A percentile compares a stretch with the other conserved stretches of the same genome.
Conservation (phyloP, 2,329 filamentous ascomycete species). For the Venturiaceae sp. region DNA sequence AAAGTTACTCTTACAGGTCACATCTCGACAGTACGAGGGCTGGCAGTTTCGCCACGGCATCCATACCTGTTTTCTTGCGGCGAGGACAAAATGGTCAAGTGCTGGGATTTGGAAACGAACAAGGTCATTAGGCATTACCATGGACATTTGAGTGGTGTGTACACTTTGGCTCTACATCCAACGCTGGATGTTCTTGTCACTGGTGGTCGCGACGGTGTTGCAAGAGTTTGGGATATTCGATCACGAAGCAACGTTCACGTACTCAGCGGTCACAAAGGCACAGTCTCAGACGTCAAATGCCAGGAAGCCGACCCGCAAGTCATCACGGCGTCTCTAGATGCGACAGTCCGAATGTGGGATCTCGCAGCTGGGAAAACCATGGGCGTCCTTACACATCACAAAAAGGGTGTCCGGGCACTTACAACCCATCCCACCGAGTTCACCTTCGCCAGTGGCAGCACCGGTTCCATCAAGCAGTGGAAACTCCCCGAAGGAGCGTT, state of each 20-base stretch:
- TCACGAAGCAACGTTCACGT: conserved; percentile 95
- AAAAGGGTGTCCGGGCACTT: conserved; percentile 85
- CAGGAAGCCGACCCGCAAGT: conserved; percentile 96
- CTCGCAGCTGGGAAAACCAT: conserved; percentile 92
- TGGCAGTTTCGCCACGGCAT: conserved; percentile 86
- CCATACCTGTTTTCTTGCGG: conserved; percentile 97
- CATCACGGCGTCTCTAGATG: conserved; percentile 86
- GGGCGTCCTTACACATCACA: conserved; percentile 94
- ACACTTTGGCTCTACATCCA: conserved; percentile 85
- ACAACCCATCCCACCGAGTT: conserved; percentile 85
- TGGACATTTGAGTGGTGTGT: conserved; percentile 91
- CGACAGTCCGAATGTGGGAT: conserved; percentile 88
- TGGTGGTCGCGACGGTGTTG: conserved; percentile 87
- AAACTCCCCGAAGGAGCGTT: conserved; percentile 96
- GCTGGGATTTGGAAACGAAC: conserved; percentile 99
- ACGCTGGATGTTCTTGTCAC: conserved; percentile 92
- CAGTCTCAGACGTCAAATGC: conserved; percentile 79
- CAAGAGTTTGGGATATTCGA: conserved; percentile 96
- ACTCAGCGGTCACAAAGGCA: conserved; percentile 79
- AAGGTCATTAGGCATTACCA: conserved; percentile 98
- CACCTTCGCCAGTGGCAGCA: conserved; percentile 88
- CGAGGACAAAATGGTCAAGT: conserved; percentile 99
- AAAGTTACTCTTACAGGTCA: conserved; percentile 84
- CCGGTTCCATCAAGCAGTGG: conserved; percentile 97
- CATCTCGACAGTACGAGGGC: conserved; percentile 83